Base-by-base conservation (phyloP, 176 grass and related monocot species). In the Zoysia japonica region DNA sequence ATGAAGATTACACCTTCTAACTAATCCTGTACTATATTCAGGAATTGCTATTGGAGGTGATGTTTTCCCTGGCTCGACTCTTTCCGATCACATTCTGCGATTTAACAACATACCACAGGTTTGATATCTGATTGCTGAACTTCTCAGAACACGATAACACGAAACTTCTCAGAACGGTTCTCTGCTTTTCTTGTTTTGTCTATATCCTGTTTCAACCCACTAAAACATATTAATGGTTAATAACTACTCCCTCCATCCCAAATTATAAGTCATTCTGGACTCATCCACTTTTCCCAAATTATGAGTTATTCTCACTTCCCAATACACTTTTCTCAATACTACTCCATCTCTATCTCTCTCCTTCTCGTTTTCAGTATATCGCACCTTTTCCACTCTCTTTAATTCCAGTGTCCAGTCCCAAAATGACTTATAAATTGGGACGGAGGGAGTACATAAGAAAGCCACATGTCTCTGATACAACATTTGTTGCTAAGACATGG, bases 51-150 rank as follows among this genome's bases (percentile, higher is more conserved):
- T 99, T 89, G 96, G 92, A 85, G 96, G 96, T 73, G 92, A 99
- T 86, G 96, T 99, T 89, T 99, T 95, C 66, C 96, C 96, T 64
- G 92, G 92, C 17, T 99, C 96, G 83, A 99, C 96, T 86, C 84
- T 99, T 43, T 99, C 96, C 55, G 96, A 99, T 63, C 96, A 99
- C 78, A 88, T 99, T 67, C 79, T 99, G 46, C 90, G 96, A 42
- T 99, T 99, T 88, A 99, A 95, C 75, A 99, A 93, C 80, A 95
- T 99, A 47, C 86, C 96, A 76, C 96, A 99, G 88, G 96, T 99
- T 78, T 81, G 75, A 62, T 28, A 75, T 69, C 52, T 54, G 14
- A 65, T 38, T 68, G 1, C 49, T 68, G 53, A 69, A 45, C 71
- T 84, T 79, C 45, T n/a, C 13, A 56, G 8, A 70, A 65, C 28